phyloP scores from a whole-genome alignment of 2,329 filamentous ascomycete genomes.

The Ceratocystiopsis brevicomis region DNA sequence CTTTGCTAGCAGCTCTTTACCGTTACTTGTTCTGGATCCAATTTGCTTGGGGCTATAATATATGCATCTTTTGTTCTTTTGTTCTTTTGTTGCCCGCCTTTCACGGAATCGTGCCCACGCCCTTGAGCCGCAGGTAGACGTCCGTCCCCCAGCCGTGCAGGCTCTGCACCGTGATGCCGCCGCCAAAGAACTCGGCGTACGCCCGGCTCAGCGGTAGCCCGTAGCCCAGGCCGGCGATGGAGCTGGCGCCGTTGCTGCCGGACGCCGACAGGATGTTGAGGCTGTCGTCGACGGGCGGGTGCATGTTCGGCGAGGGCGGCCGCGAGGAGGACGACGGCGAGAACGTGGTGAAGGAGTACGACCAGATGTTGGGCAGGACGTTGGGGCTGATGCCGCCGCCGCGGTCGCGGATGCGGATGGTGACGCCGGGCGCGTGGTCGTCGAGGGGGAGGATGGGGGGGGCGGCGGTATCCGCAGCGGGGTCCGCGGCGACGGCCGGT shows the following conservation, averaged over 20 bases:
- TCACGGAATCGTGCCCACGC: constrained; percentile 18
- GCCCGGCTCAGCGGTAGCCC: constrained; percentile 77
- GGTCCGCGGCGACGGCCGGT: too few species aligned
- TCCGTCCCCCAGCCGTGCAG: constrained; percentile 79
- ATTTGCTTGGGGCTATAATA: neutral
- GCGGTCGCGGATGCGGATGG: constrained; percentile 87
- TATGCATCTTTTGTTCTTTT: too few species aligned
- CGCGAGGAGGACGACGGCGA: constrained; percentile 22
- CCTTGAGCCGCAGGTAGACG: constrained; percentile 46
- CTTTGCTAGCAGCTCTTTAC: neutral
- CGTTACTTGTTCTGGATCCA: neutral
- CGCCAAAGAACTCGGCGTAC: constrained; percentile 96
- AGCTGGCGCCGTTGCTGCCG: constrained; percentile 48
- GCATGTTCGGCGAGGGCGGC: constrained; percentile 3
- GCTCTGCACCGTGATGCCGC: constrained; percentile 87
- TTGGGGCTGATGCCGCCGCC: constrained; percentile 82
- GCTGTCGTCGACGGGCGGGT: constrained; percentile 27
- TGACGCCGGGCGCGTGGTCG: constrained; percentile 62
- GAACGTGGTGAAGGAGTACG: constrained; percentile 94
- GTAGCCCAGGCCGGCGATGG: constrained; percentile 85
- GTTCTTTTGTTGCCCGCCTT: neutral
- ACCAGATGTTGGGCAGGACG: constrained; percentile 76
- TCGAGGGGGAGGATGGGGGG: constrained; percentile 33
- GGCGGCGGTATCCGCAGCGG: too few species aligned
- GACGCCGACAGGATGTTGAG: constrained; percentile 57